Evolutionary conservation across 2,329 filamentous ascomycete genomes (phyloP).

Genomic region (Phyllosticta citrichinensis): DNA sequence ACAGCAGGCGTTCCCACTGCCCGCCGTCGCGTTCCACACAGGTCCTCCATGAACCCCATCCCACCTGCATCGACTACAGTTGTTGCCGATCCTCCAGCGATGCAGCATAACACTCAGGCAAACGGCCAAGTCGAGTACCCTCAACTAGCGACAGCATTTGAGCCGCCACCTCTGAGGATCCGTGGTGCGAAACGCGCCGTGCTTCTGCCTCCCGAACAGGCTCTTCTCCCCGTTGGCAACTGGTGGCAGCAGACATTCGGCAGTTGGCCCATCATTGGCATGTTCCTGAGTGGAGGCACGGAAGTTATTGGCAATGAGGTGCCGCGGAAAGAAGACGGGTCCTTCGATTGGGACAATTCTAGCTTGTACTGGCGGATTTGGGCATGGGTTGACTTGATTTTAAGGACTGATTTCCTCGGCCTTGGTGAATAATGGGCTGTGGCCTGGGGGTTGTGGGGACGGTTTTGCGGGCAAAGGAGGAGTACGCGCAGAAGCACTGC

Average conservation of each 20-base stretch:
- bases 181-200: slow-evolving; percentile 29
- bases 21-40: background rate
- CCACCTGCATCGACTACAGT: slow-evolving; percentile 19
- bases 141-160: background rate
- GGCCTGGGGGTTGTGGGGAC: slow-evolving; percentile 18
- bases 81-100: slow-evolving; percentile 1
- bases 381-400: slow-evolving; percentile 44
- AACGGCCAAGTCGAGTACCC: slow-evolving; percentile 11
- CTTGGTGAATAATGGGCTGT: slow-evolving; percentile 36
- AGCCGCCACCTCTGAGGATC: slow-evolving; percentile 25
- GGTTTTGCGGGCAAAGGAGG: background rate
- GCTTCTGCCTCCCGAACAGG: slow-evolving; percentile 35
- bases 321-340: slow-evolving; percentile 60
- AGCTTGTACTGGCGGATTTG: slow-evolving; percentile 52
- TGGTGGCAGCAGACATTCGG: slow-evolving; percentile 32
- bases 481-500: background rate
- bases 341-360: slow-evolving; percentile 64
- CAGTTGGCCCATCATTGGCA: slow-evolving; percentile 42
- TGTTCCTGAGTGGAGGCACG: slow-evolving; percentile 34
- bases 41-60: slow-evolving; percentile 15
- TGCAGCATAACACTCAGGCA: background rate
- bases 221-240: slow-evolving; percentile 35
- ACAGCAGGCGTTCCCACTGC: slow-evolving; percentile 14
- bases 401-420: slow-evolving; percentile 54
- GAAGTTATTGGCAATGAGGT: slow-evolving; percentile 66